Base-by-base conservation (phyloP, 1,139 yeast genomes). In the Suhomyces anneliseae region DNA sequence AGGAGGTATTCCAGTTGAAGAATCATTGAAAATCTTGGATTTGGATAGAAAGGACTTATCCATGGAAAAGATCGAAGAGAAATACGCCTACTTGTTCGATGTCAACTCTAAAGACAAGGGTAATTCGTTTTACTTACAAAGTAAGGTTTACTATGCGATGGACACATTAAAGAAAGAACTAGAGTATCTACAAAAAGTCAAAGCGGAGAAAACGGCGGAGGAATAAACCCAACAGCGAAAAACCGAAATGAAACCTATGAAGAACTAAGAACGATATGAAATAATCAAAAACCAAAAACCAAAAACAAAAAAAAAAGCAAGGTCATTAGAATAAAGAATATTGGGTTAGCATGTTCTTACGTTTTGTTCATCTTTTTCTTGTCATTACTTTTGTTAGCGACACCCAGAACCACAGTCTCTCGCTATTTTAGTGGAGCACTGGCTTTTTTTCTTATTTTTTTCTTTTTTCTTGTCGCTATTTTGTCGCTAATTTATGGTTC, bases 21-120 rank as follows among this genome's bases (percentile, higher is more conserved):
- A 93, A 70, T 92, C 98, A 12, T 83, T 90, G 62, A 92, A 92
- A 73, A 92, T 93, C 59, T 76, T 93, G 58, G 95, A 92, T 59
- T 74, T 93, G 51, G 95, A 87, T 46, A 74, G 70, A 50, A 68
- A 69, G 58, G 82, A 82, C 52, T 68, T 83, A 57, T 67, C 76
- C 15, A 52, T 79, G 48, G 93, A 83, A 19, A 81, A 81, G 54
- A 75, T 92, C 38, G 83, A 87, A 55, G 82, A 82, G 58, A 87
- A 88, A 64, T 93, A 87, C 70, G 81, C 85, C 53, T 90, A 90
- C 59, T 70, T 93, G 56, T 93, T 92, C 59, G 90, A 87, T 40
- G 88, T 90, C 52, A 93, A 93, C 70, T 82, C 95, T 37, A 90
- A 90, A 66, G 97, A 90, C 50, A 90, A 92, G 68, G 96, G 96